phyloP scores from a whole-genome alignment of 139 green algal species.

The Asterochloris sp. region DNA sequence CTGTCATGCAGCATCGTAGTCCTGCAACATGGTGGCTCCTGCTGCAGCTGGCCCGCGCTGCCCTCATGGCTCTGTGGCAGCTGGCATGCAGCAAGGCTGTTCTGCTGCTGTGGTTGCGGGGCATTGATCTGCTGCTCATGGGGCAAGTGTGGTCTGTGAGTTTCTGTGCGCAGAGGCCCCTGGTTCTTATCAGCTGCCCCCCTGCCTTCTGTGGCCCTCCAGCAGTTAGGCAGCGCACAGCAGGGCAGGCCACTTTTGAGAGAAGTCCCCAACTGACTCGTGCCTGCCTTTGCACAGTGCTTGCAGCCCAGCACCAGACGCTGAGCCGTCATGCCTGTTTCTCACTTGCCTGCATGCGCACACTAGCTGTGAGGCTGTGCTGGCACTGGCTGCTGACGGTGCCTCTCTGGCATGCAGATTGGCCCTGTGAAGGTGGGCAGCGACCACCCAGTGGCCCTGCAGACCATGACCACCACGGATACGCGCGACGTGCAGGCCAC shows the following conservation, averaged over 20 bases:
- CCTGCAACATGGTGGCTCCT: neutral
- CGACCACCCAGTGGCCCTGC: constrained; percentile 87
- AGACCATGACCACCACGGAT: constrained; percentile 99
- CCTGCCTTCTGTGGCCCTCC: neutral
- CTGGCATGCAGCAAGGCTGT: neutral
- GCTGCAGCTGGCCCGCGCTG: neutral
- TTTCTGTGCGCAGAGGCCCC: too few species aligned
- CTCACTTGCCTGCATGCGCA: too few species aligned
- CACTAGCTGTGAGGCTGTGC: neutral
- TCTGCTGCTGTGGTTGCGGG: too few species aligned
- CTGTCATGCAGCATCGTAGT: neutral
- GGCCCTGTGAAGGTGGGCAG: constrained; percentile 90
- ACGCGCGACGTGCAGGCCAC: constrained; percentile 88
- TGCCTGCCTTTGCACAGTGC: neutral
- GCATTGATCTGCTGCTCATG: too few species aligned
- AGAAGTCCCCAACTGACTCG: neutral
- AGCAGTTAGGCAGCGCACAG: neutral
- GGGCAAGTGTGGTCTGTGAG: too few species aligned
- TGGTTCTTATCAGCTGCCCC: too few species aligned
- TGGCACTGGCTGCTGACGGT: neutral
- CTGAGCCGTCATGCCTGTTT: neutral
- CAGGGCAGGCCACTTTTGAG: neutral
- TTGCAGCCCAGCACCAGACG: neutral
- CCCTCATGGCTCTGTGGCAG: neutral
- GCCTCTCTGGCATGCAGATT: constrained; percentile 54